Evolutionary conservation across 2,329 filamentous ascomycete species (phyloP).

Genomic region (Calonectria naviculata): DNA sequence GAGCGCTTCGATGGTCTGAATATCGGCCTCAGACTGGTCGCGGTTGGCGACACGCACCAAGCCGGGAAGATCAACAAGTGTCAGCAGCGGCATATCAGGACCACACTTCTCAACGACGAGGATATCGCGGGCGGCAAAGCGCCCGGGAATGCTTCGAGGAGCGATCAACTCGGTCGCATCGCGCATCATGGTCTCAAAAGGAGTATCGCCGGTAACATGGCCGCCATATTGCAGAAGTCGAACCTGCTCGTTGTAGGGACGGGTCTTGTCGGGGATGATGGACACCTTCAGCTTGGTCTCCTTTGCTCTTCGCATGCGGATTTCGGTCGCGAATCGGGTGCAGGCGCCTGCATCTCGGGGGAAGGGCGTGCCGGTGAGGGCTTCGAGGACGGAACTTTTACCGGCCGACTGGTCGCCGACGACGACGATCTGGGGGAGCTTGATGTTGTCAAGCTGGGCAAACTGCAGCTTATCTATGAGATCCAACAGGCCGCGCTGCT

Average conservation of each 20-base stretch:
- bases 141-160: conserved; percentile 60
- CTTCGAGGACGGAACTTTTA: conserved; percentile 72
- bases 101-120: conserved; percentile 70
- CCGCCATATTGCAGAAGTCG: conserved; percentile 61
- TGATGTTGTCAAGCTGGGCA: conserved; percentile 62
- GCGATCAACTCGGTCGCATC: conserved; percentile 63
- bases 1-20: conserved; percentile 62
- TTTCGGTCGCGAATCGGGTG: conserved; percentile 71
- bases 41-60: conserved; percentile 65
- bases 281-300: conserved; percentile 59
- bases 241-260: conserved; percentile 59
- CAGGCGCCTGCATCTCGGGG: conserved; percentile 70
- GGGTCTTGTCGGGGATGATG: conserved; percentile 65
- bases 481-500: conserved; percentile 68
- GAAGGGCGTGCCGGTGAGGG: conserved; percentile 71
- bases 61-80: conserved; percentile 71
- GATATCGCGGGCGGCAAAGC: conserved; percentile 64
- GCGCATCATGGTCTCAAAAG: conserved; percentile 63
- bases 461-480: conserved; percentile 67
- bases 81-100: conserved; percentile 68
- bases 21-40: conserved; percentile 64
- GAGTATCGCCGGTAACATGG: conserved; percentile 54
- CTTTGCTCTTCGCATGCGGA: conserved; percentile 62
- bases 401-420: conserved; percentile 74
- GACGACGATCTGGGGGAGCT: conserved; percentile 71